Percentiles rank a stretch among this genome's conserved stretches.
Conservation (phyloP, 306 rosid species). For the Inga oerstediana region DNA sequence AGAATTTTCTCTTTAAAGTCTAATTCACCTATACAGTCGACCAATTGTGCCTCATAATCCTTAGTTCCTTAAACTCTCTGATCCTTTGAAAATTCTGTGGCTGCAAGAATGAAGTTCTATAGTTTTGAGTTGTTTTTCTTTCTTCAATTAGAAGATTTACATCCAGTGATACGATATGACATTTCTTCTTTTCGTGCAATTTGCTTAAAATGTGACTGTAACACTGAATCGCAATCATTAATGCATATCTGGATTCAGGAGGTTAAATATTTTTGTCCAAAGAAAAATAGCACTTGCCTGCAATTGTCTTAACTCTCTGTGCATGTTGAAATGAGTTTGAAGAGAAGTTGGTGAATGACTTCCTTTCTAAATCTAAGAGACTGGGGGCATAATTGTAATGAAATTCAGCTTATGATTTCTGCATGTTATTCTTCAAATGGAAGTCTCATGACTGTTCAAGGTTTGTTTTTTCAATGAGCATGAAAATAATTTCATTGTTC, state of each 20-base stretch:
- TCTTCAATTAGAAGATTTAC: constrained; percentile 18
- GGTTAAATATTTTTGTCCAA: background rate
- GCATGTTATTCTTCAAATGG: background rate
- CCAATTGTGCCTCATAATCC: constrained; percentile 39
- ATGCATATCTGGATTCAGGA: background rate
- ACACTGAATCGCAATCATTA: background rate
- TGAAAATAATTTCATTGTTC: background rate
- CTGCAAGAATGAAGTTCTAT: constrained; percentile 39
- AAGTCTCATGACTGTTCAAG: background rate
- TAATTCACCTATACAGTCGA: constrained; percentile 34
- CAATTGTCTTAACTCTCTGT: background rate
- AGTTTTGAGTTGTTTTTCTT: constrained; percentile 30
- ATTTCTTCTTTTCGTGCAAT: background rate
- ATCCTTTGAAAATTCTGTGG: constrained; percentile 28
- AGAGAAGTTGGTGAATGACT: constrained; percentile 3
- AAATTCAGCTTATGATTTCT: background rate
- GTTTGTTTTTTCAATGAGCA: background rate
- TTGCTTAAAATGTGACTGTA: constrained; percentile 20
- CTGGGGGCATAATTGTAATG: background rate
- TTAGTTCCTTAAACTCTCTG: constrained; percentile 33
- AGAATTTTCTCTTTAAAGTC: constrained; percentile 38
- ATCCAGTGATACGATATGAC: constrained; percentile 21
- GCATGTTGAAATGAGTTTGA: constrained; percentile 2
- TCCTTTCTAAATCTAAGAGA: background rate
- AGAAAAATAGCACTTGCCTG: background rate